Base-by-base conservation (phyloP, 106 monocot species). In the Dendrobium nobile region DNA sequence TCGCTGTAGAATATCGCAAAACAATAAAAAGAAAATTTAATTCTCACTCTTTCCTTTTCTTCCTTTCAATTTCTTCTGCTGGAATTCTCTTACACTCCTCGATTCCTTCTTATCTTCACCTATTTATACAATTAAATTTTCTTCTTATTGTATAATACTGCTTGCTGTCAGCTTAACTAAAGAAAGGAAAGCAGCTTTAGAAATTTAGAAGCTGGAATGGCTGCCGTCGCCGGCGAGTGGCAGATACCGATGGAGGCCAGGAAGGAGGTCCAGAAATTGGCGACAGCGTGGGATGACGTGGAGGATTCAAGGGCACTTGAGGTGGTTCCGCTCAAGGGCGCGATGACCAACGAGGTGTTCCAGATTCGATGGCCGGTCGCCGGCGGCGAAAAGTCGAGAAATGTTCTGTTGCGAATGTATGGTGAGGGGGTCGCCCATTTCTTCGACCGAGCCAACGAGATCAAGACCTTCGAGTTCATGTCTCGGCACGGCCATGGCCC, bases 401-500 rank as follows among this genome's bases (percentile, higher is more conserved):
- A 86, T 81, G 96, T 93, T 9, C 90, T 96, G 65, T 78, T 96
- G 26, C 48, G 96, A 78, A 81, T 96, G 47, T 96, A 96, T 55
- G 96, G 96, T 18, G 93, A 91, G n/a, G 96, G 96, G 13, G 88
- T 89, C 2, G 93, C 89, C 4, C 74, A 85, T 17, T 93, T 96
- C 87, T 96, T 96, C 83, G 88, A 96, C 76, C 84, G 96, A 4
- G 82, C 84, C 2, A 87, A 83, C 64, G 96, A 96, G 88, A 84
- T 96, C 42, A 72, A 74, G 15, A 96, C 87, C 13, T 96, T 96
- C 72, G 93, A 96, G 87, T 93, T 85, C 87, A 87, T 96, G 83
- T 96, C 96, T 10, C 72, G 79, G 45, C 90, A 92, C 59, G 93
- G 91, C 41, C 96, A 96, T 56, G 96, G 96, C 5, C 96, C 96